Base-by-base conservation (phyloP, 1,284 basidiomycete species). In the Flammula alnicola region DNA sequence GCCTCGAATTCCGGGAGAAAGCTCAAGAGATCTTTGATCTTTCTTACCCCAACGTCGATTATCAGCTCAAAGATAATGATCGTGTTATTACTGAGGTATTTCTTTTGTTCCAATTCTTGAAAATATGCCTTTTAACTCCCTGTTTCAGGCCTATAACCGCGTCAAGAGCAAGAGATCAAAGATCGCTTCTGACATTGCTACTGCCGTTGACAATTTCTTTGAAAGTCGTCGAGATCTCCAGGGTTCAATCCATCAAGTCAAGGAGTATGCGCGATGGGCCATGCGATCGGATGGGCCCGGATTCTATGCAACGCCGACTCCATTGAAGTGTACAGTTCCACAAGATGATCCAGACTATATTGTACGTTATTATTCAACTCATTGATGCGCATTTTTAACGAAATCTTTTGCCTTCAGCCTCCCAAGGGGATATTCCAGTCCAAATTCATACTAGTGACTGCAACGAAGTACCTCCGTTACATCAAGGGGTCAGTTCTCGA, bases 281-380 rank as follows among this genome's bases (percentile, higher is more conserved):
- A 6, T 58, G 14, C 39, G 38, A 26, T 26, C 41, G 12, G 50
- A 46, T 25, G 58, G 60, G 17, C 58, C 58, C 8, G 53, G 40
- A 2, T 52, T 56, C 42, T 60, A 58, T 46, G 31, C 30, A 12
- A 38, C 36, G 22, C 58, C 58, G 12, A 58, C 54, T 10, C 56
- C 55, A 5, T 25, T 30, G 26, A 43, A 40, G n/a, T 44, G 42
- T 11, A 41, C 35, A 19, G 40, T 37, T 19, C 3, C 16, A 6
- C 17, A 12, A 19, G 26, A 51, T 9, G 16, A 51, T 30, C 23
- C 44, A n/a, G 39, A 22, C 12, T 47, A 47, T 12, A 47, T 47
- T 16, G 50, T 52, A 42, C 11, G 37, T 43, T 31, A 17, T 11
- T 37, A 4, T 1, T 25, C n/a, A 14, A 12, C 5, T 27, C 11